Conservation (phyloP, 768 basidiomycete species). For the Pleurotus ostreatus region DNA sequence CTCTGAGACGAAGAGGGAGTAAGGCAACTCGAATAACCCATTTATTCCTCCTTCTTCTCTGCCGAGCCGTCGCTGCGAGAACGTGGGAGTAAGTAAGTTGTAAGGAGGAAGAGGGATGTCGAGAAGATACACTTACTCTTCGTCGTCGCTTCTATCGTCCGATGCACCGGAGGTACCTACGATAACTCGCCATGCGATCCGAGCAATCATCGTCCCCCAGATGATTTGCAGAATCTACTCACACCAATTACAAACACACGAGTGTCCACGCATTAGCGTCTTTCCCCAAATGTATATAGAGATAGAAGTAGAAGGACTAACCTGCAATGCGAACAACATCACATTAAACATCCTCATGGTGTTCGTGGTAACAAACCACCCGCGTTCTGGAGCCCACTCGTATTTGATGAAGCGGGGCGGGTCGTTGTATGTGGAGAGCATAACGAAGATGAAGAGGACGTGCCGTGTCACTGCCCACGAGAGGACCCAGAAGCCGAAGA, state of each 20-base stretch:
- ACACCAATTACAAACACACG: neutral
- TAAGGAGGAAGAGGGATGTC: neutral
- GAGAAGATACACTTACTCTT: neutral
- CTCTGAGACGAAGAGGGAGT: no score
- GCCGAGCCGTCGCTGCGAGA: neutral
- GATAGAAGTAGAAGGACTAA: slow-evolving; percentile 22
- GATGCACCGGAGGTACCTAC: slow-evolving; percentile 69
- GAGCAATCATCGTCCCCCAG: slow-evolving; percentile 87
- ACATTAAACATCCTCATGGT: slow-evolving; percentile 44
- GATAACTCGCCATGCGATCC: slow-evolving; percentile 79
- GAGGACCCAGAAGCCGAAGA: slow-evolving; percentile 79
- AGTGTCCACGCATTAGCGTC: no score
- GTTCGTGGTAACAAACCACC: slow-evolving; percentile 48
- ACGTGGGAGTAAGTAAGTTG: neutral
- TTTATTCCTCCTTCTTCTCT: slow-evolving; percentile 4
- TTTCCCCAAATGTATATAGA: slow-evolving; percentile 8
- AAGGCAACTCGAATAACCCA: no score
- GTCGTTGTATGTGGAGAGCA: slow-evolving; percentile 58
- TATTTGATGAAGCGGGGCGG: slow-evolving; percentile 43
- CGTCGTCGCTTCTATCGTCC: slow-evolving; percentile 60
- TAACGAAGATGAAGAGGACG: slow-evolving; percentile 69
- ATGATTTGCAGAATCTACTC: slow-evolving; percentile 64
- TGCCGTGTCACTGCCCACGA: slow-evolving; percentile 93
- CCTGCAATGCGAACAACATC: slow-evolving; percentile 62
- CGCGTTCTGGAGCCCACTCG: slow-evolving; percentile 55